Conservation (phyloP, 805 yeast genomes). For the Starmerella vaccinii region DNA sequence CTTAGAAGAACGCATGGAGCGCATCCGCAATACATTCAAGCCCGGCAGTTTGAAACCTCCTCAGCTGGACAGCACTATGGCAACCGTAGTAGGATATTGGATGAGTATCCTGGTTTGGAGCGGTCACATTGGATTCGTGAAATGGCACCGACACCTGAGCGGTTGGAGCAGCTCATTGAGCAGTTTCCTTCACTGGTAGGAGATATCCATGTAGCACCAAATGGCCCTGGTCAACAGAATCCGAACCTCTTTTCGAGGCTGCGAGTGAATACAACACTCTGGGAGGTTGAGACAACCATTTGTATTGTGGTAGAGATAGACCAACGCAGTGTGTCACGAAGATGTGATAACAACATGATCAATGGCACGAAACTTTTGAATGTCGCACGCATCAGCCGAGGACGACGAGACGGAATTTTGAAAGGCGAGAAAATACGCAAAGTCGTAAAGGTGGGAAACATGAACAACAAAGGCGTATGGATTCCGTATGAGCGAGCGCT, state of each 20-base stretch:
- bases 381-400: constrained; percentile 23
- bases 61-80: neutral
- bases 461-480: constrained; percentile 27
- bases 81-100: neutral
- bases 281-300: constrained; percentile 24
- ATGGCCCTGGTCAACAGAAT: constrained; percentile 15
- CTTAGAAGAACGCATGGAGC: neutral
- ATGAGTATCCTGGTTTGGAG: neutral
- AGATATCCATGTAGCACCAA: constrained; percentile 1
- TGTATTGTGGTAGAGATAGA: constrained; percentile 21
- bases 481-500: constrained; percentile 26
- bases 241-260: neutral
- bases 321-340: constrained; percentile 18
- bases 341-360: constrained; percentile 27
- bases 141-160: neutral
- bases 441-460: constrained; percentile 25
- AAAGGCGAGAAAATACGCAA: constrained; percentile 24
- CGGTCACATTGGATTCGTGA: neutral
- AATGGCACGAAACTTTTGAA: constrained; percentile 27
- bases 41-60: too few relatives aligned
- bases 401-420: constrained; percentile 25
- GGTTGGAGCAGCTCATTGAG: neutral
- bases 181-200: constrained; percentile 18
- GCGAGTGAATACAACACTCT: constrained; percentile 18
- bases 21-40: too few relatives aligned